A percentile compares a stretch with the other conserved stretches of the same genome.
Conservation (phyloP, 2,329 filamentous ascomycete genomes). For the Calonectria hawksworthii region DNA sequence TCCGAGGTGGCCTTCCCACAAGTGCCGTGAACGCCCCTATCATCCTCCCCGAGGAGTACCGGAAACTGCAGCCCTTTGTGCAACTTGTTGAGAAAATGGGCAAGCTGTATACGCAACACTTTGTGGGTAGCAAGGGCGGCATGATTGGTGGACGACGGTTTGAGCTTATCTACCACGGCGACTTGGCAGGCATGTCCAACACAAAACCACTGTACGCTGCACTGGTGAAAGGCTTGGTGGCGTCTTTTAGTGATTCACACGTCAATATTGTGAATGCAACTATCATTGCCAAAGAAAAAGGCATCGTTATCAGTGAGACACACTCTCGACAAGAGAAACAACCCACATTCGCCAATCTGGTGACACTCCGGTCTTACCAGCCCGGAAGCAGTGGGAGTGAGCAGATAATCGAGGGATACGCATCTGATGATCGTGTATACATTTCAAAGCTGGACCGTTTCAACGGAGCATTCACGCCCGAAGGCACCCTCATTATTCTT, state of each 20-base stretch:
- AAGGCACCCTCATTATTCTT: slow-evolving; percentile 82
- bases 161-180: slow-evolving; percentile 83
- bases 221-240: slow-evolving; percentile 81
- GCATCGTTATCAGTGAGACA: slow-evolving; percentile 82
- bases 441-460: slow-evolving; percentile 83
- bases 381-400: slow-evolving; percentile 48
- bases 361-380: slow-evolving; percentile 74
- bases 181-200: slow-evolving; percentile 78
- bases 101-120: slow-evolving; percentile 84
- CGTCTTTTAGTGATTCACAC: slow-evolving; percentile 76
- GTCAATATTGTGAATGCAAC: slow-evolving; percentile 89
- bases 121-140: slow-evolving; percentile 58
- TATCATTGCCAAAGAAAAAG: slow-evolving; percentile 81
- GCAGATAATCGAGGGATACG: slow-evolving; percentile 75
- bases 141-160: slow-evolving; percentile 75
- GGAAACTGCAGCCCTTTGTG: slow-evolving; percentile 83
- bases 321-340: slow-evolving; percentile 74
- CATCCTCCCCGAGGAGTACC: slow-evolving; percentile 85
- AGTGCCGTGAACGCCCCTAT: slow-evolving; percentile 85
- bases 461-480: slow-evolving; percentile 79
- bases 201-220: slow-evolving; percentile 86
- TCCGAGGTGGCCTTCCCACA: slow-evolving; percentile 80
- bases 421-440: slow-evolving; percentile 73
- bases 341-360: slow-evolving; percentile 76
- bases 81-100: slow-evolving; percentile 85